phyloP scores from a whole-genome alignment of 805 yeast species.

The Yarrowia divulgata region DNA sequence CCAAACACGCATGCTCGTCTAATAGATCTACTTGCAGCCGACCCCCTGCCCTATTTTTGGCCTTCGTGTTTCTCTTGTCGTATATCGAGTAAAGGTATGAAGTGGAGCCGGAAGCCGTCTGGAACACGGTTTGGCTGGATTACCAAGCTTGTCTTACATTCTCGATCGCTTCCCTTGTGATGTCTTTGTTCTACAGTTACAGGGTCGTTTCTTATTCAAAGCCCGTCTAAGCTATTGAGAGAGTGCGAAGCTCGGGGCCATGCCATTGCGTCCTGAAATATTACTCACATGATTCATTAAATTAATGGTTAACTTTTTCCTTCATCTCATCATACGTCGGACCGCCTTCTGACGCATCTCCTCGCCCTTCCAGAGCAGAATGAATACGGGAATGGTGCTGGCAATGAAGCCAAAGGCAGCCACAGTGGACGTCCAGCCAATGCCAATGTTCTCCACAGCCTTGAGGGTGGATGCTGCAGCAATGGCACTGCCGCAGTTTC shows the following conservation, averaged over 20 bases:
- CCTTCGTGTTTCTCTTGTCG: constrained; percentile 2
- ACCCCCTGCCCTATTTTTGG: neutral
- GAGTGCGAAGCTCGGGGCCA: too few species aligned
- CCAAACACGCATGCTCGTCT: constrained; percentile 14
- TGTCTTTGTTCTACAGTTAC: neutral
- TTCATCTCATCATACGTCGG: constrained; percentile 25
- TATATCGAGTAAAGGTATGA: neutral
- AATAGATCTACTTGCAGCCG: constrained; percentile 16
- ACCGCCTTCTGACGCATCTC: constrained; percentile 34
- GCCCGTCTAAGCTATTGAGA: too few species aligned
- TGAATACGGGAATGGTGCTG: constrained; percentile 32
- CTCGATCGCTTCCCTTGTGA: constrained; percentile 1
- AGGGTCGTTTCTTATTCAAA: constrained; percentile 8
- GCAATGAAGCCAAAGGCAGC: constrained; percentile 53
- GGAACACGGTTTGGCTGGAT: neutral
- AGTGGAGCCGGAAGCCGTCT: neutral
- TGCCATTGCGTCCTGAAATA: too few species aligned
- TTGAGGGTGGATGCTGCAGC: constrained; percentile 59
- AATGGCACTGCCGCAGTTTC: constrained; percentile 61
- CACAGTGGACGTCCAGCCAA: constrained; percentile 64
- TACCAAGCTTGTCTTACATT: constrained; percentile 14
- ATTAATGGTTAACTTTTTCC: neutral
- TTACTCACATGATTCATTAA: constrained; percentile 17
- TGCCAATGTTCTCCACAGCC: constrained; percentile 58
- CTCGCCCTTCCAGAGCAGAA: constrained; percentile 38